These are phyloP conservation scores for Megacollybia marginata DNA, from an alignment of 768 basidiomycete genomes.

Conservation along the genomic window DNA sequence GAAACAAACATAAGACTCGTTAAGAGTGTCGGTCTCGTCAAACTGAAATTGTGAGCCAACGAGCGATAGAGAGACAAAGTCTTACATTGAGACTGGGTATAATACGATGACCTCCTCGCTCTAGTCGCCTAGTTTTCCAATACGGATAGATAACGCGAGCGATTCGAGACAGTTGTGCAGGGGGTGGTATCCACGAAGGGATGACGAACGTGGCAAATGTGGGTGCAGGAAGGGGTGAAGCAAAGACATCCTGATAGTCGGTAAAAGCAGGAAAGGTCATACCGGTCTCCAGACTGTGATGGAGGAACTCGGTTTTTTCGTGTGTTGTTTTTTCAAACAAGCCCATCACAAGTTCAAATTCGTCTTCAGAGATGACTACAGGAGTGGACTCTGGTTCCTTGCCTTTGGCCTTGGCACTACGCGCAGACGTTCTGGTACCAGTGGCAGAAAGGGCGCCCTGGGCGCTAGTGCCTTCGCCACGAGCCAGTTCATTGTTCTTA, in stretches of 20 bases:
- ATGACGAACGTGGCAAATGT: conserved; percentile 63
- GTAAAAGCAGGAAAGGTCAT: conserved; percentile 67
- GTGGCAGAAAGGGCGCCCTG: conserved; percentile 59
- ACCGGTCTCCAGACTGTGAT: conserved; percentile 65
- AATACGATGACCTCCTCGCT: conserved; percentile 76
- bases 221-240: conserved; percentile 46
- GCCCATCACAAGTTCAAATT: conserved; percentile 94
- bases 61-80: conserved; percentile 4
- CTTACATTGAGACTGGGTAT: conserved; percentile 85
- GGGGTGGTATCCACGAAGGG: conserved; percentile 63
- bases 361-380: conserved; percentile 75
- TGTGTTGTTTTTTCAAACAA: conserved; percentile 88
- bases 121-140: conserved; percentile 81
- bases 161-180: conserved; percentile 54
- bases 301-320: conserved; percentile 82
- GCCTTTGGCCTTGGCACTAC: conserved; percentile 74
- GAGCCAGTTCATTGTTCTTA: conserved; percentile 80
- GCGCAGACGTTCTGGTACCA: conserved; percentile 48
- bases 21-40: conserved; percentile 84
- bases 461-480: conserved; percentile 77
- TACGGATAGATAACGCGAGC: conserved; percentile 77
- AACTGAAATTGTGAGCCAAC: conserved; percentile 33
- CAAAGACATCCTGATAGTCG: conserved; percentile 66
- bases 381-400: conserved; percentile 73
- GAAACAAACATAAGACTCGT: conserved; percentile 97